phyloP scores from a whole-genome alignment of 306 rosid genomes.

The Dryas alaskensis region DNA sequence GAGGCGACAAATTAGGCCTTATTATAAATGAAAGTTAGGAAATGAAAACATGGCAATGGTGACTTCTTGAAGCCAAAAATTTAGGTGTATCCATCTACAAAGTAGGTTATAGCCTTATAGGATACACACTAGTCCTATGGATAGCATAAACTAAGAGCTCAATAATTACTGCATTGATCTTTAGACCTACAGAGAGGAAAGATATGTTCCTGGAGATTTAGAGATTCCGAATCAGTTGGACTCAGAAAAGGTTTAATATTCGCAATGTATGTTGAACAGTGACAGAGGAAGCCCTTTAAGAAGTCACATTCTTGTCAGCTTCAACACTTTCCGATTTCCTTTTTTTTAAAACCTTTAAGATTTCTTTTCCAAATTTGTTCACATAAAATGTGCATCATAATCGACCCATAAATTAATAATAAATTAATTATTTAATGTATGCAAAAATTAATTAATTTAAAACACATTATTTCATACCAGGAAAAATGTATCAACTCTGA shows the following conservation, averaged over 20 bases:
- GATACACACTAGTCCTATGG: too few species aligned
- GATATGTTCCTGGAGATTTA: not conserved
- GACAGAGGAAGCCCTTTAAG: too few species aligned
- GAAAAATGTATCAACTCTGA: not conserved
- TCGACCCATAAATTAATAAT: not conserved
- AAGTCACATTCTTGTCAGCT: too few species aligned
- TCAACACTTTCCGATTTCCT: too few species aligned
- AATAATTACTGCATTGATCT: too few species aligned
- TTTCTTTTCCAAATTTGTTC: not conserved
- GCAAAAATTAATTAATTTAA: not conserved
- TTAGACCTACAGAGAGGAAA: not conserved
- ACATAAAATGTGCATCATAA: not conserved
- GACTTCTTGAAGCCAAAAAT: too few species aligned
- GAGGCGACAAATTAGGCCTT: not conserved
- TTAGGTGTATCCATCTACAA: too few species aligned
- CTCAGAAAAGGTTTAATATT: not conserved
- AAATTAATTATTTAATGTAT: not conserved
- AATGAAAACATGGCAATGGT: too few species aligned
- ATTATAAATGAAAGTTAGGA: too few species aligned
- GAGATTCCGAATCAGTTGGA: not conserved
- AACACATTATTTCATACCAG: not conserved
- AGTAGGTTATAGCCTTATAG: too few species aligned
- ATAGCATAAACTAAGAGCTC: too few species aligned
- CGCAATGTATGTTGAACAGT: too few species aligned
- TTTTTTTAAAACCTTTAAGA: not conserved